Base-by-base conservation (phyloP, 768 basidiomycete species). In the Boletus huronensis region DNA sequence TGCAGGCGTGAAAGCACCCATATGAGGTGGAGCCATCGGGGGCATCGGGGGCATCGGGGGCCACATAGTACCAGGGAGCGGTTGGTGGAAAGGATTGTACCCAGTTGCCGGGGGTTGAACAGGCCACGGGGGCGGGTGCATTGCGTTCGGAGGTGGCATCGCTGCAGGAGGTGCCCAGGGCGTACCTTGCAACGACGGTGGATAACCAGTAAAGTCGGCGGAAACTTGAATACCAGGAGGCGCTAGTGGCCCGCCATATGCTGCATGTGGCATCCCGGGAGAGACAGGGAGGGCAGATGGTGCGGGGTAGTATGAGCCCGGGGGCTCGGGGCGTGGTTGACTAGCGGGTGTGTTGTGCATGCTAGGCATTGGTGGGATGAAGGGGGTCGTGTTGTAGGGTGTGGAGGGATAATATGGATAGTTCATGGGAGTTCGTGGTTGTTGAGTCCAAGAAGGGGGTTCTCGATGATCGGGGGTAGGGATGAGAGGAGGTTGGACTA, bases 371-470 rank as follows among this genome's bases (percentile, higher is more conserved):
- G 61, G 58, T 2, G 76, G 76, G 25, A 78, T 73, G 48, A 73
- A 77, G 1, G 74, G 74, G 7, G 72, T 70, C 3, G 62, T 48
- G 35, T 70, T 73, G 34, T 73, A 74, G 5, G 76, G 76, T 14
- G 75, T 70, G 16, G 58, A 53, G 1, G 74, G 72, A 51, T 77
- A 77, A 34, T 64, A 66, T 10, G 77, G 75, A 51, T 75, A 78
- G 42, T 64, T 64, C 52, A 66, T 70, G 0, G 74, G 66, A 2
- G 62, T 58, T 52, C 72, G 72, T 19, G 71, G 67, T 7, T 66
- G 59, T 29, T 70, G 60, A 34, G 71, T 61, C 77, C 77, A 78
- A 25, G 62, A 45, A 1, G 71, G 72, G 39, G 60, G 60, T 16
- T 65, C 70, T 47, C 59, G 60, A 25, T 60, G 61, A 42, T 66